These are phyloP conservation scores for Chrysoporthe deuterocubensis DNA, from an alignment of 2,329 filamentous ascomycete genomes.

Conservation along the genomic window DNA sequence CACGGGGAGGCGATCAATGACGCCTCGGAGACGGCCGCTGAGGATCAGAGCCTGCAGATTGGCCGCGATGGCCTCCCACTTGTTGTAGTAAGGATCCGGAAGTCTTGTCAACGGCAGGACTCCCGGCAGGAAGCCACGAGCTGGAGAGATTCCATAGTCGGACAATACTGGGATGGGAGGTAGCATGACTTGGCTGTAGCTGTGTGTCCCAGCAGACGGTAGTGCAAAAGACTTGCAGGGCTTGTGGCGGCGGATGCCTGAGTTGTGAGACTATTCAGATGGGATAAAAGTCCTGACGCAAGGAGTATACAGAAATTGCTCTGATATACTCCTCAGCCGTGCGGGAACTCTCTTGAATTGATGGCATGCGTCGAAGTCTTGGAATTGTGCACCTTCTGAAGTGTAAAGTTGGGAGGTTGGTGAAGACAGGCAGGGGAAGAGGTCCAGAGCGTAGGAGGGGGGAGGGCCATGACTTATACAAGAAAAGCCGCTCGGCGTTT, in stretches of 20 bases:
- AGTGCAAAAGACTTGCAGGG: neutral
- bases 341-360: conserved; percentile 43
- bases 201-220: conserved; percentile 16
- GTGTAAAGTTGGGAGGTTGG: conserved; percentile 1
- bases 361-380: conserved; percentile 40
- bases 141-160: conserved; percentile 79
- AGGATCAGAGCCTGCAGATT: conserved; percentile 89
- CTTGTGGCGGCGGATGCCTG: conserved; percentile 8
- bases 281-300: conserved; percentile 58
- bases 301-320: conserved; percentile 63
- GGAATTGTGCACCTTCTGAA: conserved; percentile 9
- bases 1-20: conserved; percentile 80
- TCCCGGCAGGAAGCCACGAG: conserved; percentile 86
- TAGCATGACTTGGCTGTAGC: conserved; percentile 49
- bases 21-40: conserved; percentile 78
- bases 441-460: neutral
- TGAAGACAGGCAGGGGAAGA: conserved; percentile 21
- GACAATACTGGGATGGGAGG: conserved; percentile 65
- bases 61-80: conserved; percentile 85
- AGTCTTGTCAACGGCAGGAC: conserved; percentile 79
- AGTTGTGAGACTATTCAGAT: conserved; percentile 20
- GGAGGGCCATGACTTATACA: conserved; percentile 19
- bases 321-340: conserved; percentile 68
- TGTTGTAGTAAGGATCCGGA: conserved; percentile 88
- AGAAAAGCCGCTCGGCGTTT: conserved; percentile 16